Base-by-base conservation (phyloP, 1,284 basidiomycete species). In the Irpex sp. region DNA sequence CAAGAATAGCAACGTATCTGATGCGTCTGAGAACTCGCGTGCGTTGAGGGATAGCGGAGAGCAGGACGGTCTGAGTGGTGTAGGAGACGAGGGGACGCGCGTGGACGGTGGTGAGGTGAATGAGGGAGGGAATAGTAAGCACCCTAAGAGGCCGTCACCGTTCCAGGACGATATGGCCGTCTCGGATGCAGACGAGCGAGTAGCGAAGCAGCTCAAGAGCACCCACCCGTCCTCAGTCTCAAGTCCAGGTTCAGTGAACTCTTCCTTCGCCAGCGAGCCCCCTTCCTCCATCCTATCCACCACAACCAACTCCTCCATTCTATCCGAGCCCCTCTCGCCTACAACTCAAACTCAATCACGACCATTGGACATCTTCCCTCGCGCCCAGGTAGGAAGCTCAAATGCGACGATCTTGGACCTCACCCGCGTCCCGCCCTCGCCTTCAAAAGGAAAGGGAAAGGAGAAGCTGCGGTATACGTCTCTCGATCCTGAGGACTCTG, bases 391-490 rank as follows among this genome's bases (percentile, higher is more conserved):
- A 14, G 52, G 21, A 54, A 12, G 18, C 6, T 28, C 12, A 19
- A 10, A 16, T 12, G 14, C 18, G 7, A 19, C 52, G 19, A 19
- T 28, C 16, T 5, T 54, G 21, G 64, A 67, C 59, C 62, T 67
- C 56, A 67, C 62, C 59, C 58, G 61, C 36, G 45, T 67, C 18
- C 66, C 66, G 0, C 63, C 64, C 18, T 65, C 64, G 21, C 66
- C 66, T 12, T 54, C 52, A 8, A 54, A 54, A 36, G 61, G 63
- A 9, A 52, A 62, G n/a, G 63, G 63, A n/a, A 64, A 62, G 9
- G 16, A 56, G 19, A 67, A 61, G 61, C 58, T 67, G 19, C 61
- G 66, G 35, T 64, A 65, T 58, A 60, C 64, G 16, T 67, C 66
- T 19, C 59, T 67, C n/a, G 64, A 64, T 39, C 64, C 64, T 19